Evolutionary conservation across 257 asterid genomes (phyloP).

Genomic region (Solanum etuberosum): DNA sequence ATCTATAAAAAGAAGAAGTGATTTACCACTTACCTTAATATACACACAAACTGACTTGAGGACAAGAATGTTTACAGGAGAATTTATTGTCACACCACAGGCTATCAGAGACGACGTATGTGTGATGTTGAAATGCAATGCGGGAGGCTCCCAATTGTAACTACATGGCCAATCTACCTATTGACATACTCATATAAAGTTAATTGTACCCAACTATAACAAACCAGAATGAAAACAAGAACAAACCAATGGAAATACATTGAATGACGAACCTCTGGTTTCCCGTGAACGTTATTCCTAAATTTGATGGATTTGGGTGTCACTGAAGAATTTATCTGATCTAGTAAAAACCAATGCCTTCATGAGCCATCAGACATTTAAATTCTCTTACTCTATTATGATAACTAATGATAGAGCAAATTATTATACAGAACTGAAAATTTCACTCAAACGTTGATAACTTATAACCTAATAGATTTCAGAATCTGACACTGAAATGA

Average conservation of each 20-base stretch:
- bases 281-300: slow-evolving; percentile 58
- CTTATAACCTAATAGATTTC: background rate
- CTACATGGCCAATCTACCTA: slow-evolving; percentile 59
- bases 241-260: background rate
- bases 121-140: slow-evolving; percentile 75
- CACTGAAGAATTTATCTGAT: slow-evolving; percentile 58
- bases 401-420: background rate
- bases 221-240: background rate
- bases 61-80: slow-evolving; percentile 50
- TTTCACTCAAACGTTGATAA: background rate
- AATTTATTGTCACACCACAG: slow-evolving; percentile 57
- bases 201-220: background rate
- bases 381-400: background rate
- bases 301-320: slow-evolving; percentile 65
- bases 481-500: background rate
- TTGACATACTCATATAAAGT: slow-evolving; percentile 1
- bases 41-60: background rate
- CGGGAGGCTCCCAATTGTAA: slow-evolving; percentile 38
- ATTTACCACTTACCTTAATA: background rate
- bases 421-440: background rate
- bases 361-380: background rate
- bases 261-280: slow-evolving; percentile 62
- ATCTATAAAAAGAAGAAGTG: slow-evolving; percentile 31
- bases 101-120: slow-evolving; percentile 88
- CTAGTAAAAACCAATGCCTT: slow-evolving; percentile 33